Percentiles rank a stretch among this genome's conserved stretches.
phyloP scores from a whole-genome alignment of 179 eudicot genomes.

The Nepenthes alata region DNA sequence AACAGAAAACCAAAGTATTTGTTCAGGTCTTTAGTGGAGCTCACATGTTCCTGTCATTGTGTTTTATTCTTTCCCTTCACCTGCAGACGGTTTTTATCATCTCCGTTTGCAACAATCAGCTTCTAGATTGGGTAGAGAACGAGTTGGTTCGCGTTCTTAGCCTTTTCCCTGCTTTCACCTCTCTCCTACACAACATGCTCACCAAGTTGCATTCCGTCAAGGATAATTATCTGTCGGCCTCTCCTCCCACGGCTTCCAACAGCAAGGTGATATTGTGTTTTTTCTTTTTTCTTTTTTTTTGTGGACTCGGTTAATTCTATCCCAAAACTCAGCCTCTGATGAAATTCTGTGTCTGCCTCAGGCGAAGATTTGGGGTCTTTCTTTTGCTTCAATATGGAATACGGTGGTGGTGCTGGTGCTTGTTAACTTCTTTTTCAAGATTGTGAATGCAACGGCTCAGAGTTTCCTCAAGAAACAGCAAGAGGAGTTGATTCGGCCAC shows the following conservation, averaged over 20 bases:
- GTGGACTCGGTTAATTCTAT: constrained; percentile 3
- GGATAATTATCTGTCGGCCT: constrained; percentile 58
- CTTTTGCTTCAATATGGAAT: constrained; percentile 78
- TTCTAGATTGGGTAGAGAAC: constrained; percentile 84
- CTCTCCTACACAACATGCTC: constrained; percentile 45
- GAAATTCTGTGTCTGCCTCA: constrained; percentile 7
- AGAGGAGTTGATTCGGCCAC: constrained; percentile 25
- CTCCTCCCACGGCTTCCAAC: constrained; percentile 46
- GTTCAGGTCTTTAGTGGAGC: not conserved
- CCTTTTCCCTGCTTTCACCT: constrained; percentile 61
- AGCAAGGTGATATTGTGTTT: constrained; percentile 34
- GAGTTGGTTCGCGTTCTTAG: constrained; percentile 73
- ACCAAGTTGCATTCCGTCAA: constrained; percentile 64
- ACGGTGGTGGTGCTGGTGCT: constrained; percentile 83
- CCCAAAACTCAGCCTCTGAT: not conserved
- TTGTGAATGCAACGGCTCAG: constrained; percentile 81
- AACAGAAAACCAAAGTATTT: too few species aligned
- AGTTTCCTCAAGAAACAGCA: constrained; percentile 66
- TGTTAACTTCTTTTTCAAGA: constrained; percentile 66
- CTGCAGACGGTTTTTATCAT: constrained; percentile 86
- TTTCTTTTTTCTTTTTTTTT: not conserved
- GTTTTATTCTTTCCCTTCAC: not conserved
- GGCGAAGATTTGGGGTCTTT: constrained; percentile 71
- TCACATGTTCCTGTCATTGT: not conserved
- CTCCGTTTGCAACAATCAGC: constrained; percentile 91